phyloP scores from a whole-genome alignment of 169 alveolate genomes.

The Plasmodium coatneyi region DNA sequence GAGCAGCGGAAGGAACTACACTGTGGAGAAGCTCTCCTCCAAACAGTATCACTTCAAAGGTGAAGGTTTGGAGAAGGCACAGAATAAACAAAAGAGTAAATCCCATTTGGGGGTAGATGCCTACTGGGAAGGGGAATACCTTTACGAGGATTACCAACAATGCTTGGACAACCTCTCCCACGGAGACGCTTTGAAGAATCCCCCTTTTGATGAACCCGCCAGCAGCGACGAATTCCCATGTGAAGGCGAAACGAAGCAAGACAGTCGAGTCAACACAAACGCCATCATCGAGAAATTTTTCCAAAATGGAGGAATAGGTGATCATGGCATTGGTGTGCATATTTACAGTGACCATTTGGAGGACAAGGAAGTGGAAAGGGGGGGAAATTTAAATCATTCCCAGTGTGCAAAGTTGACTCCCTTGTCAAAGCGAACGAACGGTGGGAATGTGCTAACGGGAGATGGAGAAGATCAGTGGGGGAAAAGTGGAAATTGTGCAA shows the following conservation, averaged over 20 bases:
- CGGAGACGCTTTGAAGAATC: neutral
- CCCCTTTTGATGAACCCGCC: neutral
- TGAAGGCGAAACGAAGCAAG: neutral
- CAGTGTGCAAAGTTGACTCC: constrained; percentile 28
- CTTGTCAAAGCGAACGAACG: neutral
- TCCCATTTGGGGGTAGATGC: neutral
- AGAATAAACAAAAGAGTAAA: too few relatives aligned
- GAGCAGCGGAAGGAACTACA: neutral
- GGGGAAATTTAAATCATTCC: neutral
- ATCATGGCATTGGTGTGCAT: neutral
- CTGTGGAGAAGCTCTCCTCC: neutral
- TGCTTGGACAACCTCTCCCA: neutral
- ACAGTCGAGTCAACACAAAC: constrained; percentile 5
- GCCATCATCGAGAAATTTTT: constrained; percentile 30
- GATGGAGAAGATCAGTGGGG: neutral
- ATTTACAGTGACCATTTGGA: neutral
- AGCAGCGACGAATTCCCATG: neutral
- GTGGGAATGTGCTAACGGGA: neutral
- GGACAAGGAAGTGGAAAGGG: neutral
- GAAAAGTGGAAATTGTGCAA: neutral
- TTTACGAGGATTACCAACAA: constrained; percentile 4
- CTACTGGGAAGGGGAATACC: neutral
- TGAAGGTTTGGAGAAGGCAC: neutral
- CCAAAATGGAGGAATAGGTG: neutral
- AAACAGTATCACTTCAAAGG: neutral